phyloP scores from a whole-genome alignment of 495 filamentous ascomycete species.

The Hamigera avellanea region DNA sequence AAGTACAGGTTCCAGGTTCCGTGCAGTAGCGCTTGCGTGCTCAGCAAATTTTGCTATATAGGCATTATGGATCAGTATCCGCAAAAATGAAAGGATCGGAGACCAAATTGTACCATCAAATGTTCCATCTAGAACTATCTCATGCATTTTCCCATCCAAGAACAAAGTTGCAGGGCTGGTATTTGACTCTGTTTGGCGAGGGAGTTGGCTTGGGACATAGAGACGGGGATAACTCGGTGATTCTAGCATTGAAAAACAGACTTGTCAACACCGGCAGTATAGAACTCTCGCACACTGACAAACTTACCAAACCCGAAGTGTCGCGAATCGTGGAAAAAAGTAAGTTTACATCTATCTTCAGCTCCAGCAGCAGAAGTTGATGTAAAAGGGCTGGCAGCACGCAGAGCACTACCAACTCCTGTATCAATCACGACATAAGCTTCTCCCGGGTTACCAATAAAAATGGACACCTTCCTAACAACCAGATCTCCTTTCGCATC shows the following conservation, averaged over 20 bases:
- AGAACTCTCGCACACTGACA: conserved; percentile 1
- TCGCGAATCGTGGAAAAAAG: conserved; percentile 21
- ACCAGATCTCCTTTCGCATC: conserved; percentile 15
- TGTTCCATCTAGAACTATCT: conserved; percentile 20
- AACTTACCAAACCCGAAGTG: conserved; percentile 20
- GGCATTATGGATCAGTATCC: conserved; percentile 10
- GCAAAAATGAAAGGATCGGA: conserved; percentile 4
- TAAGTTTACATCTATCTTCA: conserved; percentile 20
- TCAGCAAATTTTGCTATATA: conserved; percentile 18
- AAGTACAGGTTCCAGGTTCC: conserved; percentile 11
- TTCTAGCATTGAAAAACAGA: conserved; percentile 10
- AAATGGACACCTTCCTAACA: conserved; percentile 14
- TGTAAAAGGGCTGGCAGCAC: conserved; percentile 14
- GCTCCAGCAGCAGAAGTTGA: conserved; percentile 9
- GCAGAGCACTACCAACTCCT: conserved; percentile 17
- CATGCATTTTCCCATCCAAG: conserved; percentile 18
- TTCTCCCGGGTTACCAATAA: conserved; percentile 18
- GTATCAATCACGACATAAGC: conserved; percentile 18
- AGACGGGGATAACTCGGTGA: conserved; percentile 20
- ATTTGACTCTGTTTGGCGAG: conserved; percentile 16
- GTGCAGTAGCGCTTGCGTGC: conserved; percentile 12
- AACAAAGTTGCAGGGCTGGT: conserved; percentile 23
- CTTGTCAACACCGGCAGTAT: conserved; percentile 1
- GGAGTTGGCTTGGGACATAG: conserved; percentile 15
- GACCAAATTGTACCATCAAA: conserved; percentile 15